These are phyloP conservation scores for Aspergillus fumigatus DNA, from an alignment of 2,329 filamentous ascomycete genomes.

Conservation along the genomic window DNA sequence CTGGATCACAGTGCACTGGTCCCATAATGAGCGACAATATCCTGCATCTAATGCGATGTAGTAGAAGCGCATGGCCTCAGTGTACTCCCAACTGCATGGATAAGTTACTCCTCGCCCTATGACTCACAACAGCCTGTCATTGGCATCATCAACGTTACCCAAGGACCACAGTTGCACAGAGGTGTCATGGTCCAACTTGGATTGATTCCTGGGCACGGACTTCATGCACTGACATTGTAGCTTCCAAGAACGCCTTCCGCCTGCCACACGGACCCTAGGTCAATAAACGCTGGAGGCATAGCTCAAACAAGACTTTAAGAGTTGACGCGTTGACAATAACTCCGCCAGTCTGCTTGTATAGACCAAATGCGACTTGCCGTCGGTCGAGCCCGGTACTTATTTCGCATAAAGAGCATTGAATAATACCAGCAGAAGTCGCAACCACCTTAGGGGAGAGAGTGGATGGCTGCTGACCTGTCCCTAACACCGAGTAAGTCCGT, in stretches of 20 bases:
- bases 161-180: background rate
- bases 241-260: background rate
- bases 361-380: background rate
- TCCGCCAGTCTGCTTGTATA: background rate
- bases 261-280: conserved; percentile 9
- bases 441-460: background rate
- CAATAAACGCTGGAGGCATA: background rate
- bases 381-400: background rate
- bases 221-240: background rate
- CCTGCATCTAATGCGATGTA: background rate
- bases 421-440: background rate
- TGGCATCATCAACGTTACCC: background rate
- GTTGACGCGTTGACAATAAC: background rate
- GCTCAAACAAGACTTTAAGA: background rate
- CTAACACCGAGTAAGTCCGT: background rate
- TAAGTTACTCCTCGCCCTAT: background rate
- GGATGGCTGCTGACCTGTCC: background rate
- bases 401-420: background rate
- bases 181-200: background rate
- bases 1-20: background rate
- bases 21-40: background rate
- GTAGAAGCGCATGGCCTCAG: background rate
- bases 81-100: background rate
- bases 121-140: background rate
- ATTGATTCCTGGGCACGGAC: background rate